Base-by-base conservation (phyloP, 2,329 filamentous ascomycete species). In the Pyrenophora tritici-repentis region DNA sequence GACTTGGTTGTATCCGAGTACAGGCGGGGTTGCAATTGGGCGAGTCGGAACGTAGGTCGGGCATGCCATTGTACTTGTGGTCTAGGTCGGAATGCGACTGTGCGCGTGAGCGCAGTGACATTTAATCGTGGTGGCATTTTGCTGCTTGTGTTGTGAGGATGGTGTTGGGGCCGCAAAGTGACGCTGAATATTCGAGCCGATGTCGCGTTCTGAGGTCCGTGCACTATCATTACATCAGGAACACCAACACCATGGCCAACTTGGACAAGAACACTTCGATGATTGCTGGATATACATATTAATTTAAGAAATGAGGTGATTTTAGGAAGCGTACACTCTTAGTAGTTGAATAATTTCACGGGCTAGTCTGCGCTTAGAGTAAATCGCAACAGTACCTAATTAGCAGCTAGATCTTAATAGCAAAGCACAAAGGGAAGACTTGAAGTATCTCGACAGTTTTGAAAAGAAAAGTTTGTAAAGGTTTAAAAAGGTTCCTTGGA, bases 121-220 rank as follows among this genome's bases (percentile, higher is more conserved):
- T 65, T 73, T 42, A 74, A 60, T 69, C 71, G 68, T 44, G 73
- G 73, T 53, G 73, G 70, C 73, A 75, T 75, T 14, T 45, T 66
- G 60, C 34, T 35, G 53, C 56, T 55, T 55, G 52, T 59, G 56
- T 42, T 12, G 48, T 43, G 49, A 37, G 42, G 4, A 49, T 53
- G 44, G 47, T 35, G 42, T 48, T 38, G 47, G 50, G 33, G 42
- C 51, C 29, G 38, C 38, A 61, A 63, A 61, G 61, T 60, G 58
- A 63, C 59, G 58, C 55, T 37, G 45, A 55, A 49, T 47, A 42
- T 52, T 42, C 32, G 38, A 33, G 44, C 42, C 55, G 29, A 52
- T 50, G 40, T 55, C 55, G 48, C 55, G 55, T 47, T 46, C 48
- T 17, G 18, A 10, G 16, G 47, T 60, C 63, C 61, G 63, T 66